Evolutionary conservation across 495 filamentous ascomycete species (phyloP).

Genomic region (Penicillium chermesinum): DNA sequence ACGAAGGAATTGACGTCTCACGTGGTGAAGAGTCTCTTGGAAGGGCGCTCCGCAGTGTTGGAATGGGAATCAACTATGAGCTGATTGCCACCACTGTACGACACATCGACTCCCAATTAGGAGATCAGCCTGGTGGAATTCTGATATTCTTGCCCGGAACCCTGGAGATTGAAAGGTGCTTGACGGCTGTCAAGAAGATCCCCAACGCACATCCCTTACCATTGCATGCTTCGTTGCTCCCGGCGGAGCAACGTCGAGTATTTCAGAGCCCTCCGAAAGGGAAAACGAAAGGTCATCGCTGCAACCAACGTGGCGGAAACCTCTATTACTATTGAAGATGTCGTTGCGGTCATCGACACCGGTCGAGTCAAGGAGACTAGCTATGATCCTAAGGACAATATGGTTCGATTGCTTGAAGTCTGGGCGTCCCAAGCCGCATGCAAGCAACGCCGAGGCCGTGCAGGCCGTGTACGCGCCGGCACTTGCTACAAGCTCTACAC

Average conservation of each 20-base stretch:
- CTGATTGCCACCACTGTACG: conserved; percentile 73
- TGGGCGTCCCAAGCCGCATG: conserved; percentile 95
- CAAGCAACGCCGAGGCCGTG: conserved; percentile 93
- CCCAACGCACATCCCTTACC: conserved; percentile 75
- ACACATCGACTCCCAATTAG: conserved; percentile 72
- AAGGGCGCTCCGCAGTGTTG: conserved; percentile 65
- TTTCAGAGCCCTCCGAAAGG: conserved; percentile 70
- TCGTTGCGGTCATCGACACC: conserved; percentile 93
- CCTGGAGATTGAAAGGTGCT: conserved; percentile 78
- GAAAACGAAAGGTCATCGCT: conserved; percentile 85
- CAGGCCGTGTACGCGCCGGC: conserved; percentile 84
- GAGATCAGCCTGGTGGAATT: conserved; percentile 70
- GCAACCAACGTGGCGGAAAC: conserved; percentile 97
- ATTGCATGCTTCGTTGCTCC: conserved; percentile 85
- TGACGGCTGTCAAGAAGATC: conserved; percentile 63
- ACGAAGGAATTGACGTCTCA: conserved; percentile 33
- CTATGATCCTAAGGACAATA: conserved; percentile 87
- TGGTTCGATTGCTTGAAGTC: conserved; percentile 88
- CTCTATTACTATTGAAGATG: conserved; percentile 95
- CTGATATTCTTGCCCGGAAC: conserved; percentile 86
- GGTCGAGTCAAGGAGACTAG: conserved; percentile 94
- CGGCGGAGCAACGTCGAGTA: conserved; percentile 79
- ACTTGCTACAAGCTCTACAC: conserved; percentile 96
- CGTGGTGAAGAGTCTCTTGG: conserved; percentile 49
- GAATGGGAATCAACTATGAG: conserved; percentile 89